Evolutionary conservation across 176 grass and related monocot genomes (phyloP).

Genomic region (bread wheat (Triticum aestivum)): IWGSC_CS_RefSeq_v2.1 NC_057802.1:319356186-319356685

Average conservation of each 20-base stretch:
- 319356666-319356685: not conserved
- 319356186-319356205: no score
- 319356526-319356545: not conserved
- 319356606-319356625: not conserved
- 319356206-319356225: not conserved
- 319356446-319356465: not conserved
- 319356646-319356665: slow-evolving; percentile 12
- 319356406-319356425: not conserved
- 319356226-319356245: not conserved
- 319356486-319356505: not conserved
- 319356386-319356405: not conserved
- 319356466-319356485: not conserved
- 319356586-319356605: not conserved
- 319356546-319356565: not conserved
- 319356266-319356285: not conserved
- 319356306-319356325: not conserved
- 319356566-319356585: not conserved
- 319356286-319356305: not conserved
- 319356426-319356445: not conserved
- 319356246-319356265: not conserved
- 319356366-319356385: not conserved
- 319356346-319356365: not conserved
- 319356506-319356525: not conserved
- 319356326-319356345: not conserved
- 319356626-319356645: not conserved